Evolutionary conservation across 495 filamentous ascomycete genomes (phyloP).

Genomic region (Xylaria intraflava): DNA sequence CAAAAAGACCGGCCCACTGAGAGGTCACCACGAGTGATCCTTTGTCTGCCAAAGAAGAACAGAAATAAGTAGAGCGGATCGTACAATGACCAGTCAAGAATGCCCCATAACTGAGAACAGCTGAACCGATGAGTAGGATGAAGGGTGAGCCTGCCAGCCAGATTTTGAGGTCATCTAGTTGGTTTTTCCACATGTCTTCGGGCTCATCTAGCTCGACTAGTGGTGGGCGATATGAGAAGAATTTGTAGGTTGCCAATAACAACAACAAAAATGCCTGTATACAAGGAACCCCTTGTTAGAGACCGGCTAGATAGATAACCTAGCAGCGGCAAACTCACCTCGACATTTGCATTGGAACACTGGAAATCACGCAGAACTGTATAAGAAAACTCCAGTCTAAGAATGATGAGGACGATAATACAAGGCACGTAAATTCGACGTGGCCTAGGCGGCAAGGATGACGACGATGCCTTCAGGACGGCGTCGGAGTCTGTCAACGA

Average conservation of each 20-base stretch:
- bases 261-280: constrained; percentile 34
- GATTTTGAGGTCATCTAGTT: constrained; percentile 29
- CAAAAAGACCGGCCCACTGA: constrained; percentile 35
- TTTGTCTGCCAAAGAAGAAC: constrained; percentile 28
- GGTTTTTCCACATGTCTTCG: constrained; percentile 33
- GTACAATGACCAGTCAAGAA: constrained; percentile 16
- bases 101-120: constrained; percentile 30
- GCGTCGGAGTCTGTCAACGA: constrained; percentile 30
- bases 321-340: constrained; percentile 24
- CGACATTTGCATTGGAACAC: constrained; percentile 36
- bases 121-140: constrained; percentile 19
- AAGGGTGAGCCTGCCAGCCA: constrained; percentile 30
- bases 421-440: constrained; percentile 35
- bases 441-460: constrained; percentile 35
- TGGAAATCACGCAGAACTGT: constrained; percentile 31
- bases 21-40: constrained; percentile 20
- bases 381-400: constrained; percentile 38
- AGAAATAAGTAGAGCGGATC: constrained; percentile 36
- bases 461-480: constrained; percentile 23
- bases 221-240: constrained; percentile 28
- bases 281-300: constrained; percentile 3
- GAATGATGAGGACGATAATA: constrained; percentile 34
- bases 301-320: neutral
- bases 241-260: constrained; percentile 33
- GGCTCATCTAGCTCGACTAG: constrained; percentile 21